A percentile compares a stretch with the other conserved stretches of the same genome.
Evolutionary conservation across 1,284 basidiomycete species (phyloP).

Genomic region (Naganishia sp.): DNA sequence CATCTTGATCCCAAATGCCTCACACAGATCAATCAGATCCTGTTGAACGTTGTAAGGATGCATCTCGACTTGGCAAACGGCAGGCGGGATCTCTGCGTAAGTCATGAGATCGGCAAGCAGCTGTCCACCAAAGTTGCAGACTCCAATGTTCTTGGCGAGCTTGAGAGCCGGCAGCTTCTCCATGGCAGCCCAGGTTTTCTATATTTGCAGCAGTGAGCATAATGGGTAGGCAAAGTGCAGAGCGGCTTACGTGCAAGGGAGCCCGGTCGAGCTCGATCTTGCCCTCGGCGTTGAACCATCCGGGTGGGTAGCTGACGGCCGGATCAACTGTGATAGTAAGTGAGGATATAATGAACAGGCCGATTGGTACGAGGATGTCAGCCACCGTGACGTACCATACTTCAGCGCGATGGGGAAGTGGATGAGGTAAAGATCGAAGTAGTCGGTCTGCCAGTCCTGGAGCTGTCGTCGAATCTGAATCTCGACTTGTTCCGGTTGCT

Average conservation of each 20-base stretch:
- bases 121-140: constrained; percentile 51
- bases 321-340: constrained; percentile 61
- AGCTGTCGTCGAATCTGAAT: constrained; percentile 65
- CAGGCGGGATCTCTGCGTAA: constrained; percentile 69
- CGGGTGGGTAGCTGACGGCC: constrained; percentile 71
- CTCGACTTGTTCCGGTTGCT: constrained; percentile 56
- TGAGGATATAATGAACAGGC: not conserved
- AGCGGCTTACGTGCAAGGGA: constrained; percentile 25
- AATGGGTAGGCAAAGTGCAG: not conserved
- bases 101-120: constrained; percentile 55
- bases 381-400: constrained; percentile 53
- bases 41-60: constrained; percentile 74
- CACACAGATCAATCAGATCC: constrained; percentile 63
- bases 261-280: constrained; percentile 58
- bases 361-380: not conserved
- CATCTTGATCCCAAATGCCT: constrained; percentile 64
- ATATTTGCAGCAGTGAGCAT: constrained; percentile 52
- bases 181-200: constrained; percentile 75
- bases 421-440: constrained; percentile 68
- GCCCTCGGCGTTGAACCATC: constrained; percentile 69
- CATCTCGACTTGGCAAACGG: constrained; percentile 72
- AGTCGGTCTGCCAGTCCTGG: constrained; percentile 33
- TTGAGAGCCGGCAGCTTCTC: constrained; percentile 71
- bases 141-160: constrained; percentile 71
- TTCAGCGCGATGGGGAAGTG: constrained; percentile 76